Evolutionary conservation across 805 yeast species (phyloP).

Genomic region (Yamadazyma olivae): DNA sequence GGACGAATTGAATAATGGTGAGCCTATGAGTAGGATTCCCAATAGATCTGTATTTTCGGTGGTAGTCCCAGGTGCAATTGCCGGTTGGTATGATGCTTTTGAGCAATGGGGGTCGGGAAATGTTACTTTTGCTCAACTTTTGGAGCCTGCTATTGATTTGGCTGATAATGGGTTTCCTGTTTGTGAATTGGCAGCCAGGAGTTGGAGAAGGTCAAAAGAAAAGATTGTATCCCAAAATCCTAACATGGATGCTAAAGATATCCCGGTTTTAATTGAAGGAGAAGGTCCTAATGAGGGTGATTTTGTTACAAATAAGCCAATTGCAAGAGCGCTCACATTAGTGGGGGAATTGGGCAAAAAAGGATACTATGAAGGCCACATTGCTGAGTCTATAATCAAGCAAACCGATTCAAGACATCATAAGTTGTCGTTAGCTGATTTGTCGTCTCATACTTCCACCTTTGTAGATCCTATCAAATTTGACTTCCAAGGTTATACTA

Average conservation of each 20-base stretch:
- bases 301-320: slow-evolving; percentile 45
- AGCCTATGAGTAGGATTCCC: slow-evolving; percentile 49
- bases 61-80: slow-evolving; percentile 77
- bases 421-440: slow-evolving; percentile 52
- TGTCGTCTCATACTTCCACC: slow-evolving; percentile 54
- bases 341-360: slow-evolving; percentile 57
- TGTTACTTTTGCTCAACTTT: slow-evolving; percentile 53
- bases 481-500: slow-evolving; percentile 46
- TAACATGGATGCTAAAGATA: slow-evolving; percentile 21
- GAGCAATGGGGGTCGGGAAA: slow-evolving; percentile 73
- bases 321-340: slow-evolving; percentile 51
- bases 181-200: slow-evolving; percentile 50
- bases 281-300: slow-evolving; percentile 55
- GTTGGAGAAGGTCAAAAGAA: slow-evolving; percentile 43
- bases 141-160: slow-evolving; percentile 64
- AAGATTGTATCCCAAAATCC: slow-evolving; percentile 38
- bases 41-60: slow-evolving; percentile 53
- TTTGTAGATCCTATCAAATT: slow-evolving; percentile 62
- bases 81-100: slow-evolving; percentile 73
- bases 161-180: slow-evolving; percentile 70
- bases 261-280: slow-evolving; percentile 35
- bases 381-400: slow-evolving; percentile 62
- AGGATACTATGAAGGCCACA: slow-evolving; percentile 69
- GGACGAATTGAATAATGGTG: slow-evolving; percentile 34
- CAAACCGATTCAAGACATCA: slow-evolving; percentile 56